These are phyloP conservation scores for Podochytrium sp. DNA, from an alignment of 192 early-diverging fungal species.

Conservation along the genomic window DNA sequence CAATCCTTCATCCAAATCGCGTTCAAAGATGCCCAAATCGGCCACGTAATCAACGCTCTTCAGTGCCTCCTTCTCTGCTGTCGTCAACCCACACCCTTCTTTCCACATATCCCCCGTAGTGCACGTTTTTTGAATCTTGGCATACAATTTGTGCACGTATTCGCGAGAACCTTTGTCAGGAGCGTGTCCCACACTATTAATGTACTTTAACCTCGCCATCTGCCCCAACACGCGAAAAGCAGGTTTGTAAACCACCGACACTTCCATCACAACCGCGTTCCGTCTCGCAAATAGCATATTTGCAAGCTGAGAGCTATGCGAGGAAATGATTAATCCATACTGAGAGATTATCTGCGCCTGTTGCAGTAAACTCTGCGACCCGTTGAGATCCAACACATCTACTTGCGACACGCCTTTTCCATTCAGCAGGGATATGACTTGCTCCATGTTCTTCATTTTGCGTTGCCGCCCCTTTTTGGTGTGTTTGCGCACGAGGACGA, in stretches of 20 bases:
- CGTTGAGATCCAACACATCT: background rate
- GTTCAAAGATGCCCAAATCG: background rate
- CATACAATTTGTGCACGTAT: background rate
- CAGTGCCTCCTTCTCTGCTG: background rate
- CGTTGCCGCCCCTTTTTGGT: background rate
- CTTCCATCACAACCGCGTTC: background rate
- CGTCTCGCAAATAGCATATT: slow-evolving; percentile 5
- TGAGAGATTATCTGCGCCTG: background rate
- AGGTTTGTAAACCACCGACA: background rate
- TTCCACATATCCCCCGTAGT: background rate
- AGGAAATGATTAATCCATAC: background rate
- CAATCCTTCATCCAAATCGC: background rate
- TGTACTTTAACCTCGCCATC: slow-evolving; percentile 5
- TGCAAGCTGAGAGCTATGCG: slow-evolving; percentile 8
- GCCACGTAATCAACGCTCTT: background rate
- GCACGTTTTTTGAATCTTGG: background rate
- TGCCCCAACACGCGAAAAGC: background rate
- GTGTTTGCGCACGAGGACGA: background rate
- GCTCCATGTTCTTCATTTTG: background rate
- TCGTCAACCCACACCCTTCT: background rate
- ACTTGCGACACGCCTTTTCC: slow-evolving; percentile 1
- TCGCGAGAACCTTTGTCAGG: background rate
- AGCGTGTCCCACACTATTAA: slow-evolving; percentile 14
- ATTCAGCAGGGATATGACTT: background rate
- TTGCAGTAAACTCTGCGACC: background rate